Conservation (phyloP, 2,329 filamentous ascomycete species). For the Parascedosporium putredinis region DNA sequence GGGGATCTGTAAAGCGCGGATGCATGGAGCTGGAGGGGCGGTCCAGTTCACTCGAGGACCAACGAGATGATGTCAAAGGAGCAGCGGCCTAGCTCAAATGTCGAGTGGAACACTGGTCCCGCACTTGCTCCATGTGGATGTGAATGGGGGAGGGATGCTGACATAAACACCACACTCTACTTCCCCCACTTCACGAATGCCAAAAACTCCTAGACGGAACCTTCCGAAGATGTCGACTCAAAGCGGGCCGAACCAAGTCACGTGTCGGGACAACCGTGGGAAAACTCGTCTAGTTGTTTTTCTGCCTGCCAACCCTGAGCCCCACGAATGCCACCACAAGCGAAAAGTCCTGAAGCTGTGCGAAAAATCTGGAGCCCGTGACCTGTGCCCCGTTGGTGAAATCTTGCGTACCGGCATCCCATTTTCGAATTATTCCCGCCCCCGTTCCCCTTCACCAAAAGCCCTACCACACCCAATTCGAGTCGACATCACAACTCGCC, state of each 20-base stretch:
- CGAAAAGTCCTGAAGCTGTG: slow-evolving; percentile 4
- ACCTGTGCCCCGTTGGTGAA: slow-evolving; percentile 1
- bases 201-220: too few species aligned
- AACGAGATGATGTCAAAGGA: background rate
- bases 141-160: too few species aligned
- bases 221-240: background rate
- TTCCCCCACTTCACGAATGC: too few species aligned
- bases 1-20: background rate
- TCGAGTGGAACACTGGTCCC: too few species aligned
- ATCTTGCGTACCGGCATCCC: slow-evolving; percentile 7
- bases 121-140: too few species aligned
- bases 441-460: slow-evolving; percentile 8
- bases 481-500: slow-evolving; percentile 7
- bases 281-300: background rate
- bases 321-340: slow-evolving; percentile 6
- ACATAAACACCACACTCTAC: too few species aligned
- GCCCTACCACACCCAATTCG: slow-evolving; percentile 10
- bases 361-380: slow-evolving; percentile 5
- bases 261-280: slow-evolving; percentile 4
- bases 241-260: background rate
- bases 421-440: slow-evolving; percentile 11
- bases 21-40: background rate
- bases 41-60: background rate
- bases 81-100: background rate
- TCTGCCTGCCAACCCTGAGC: slow-evolving; percentile 5